phyloP scores from a whole-genome alignment of 192 early-diverging fungal species.

The Thamnidium elegans region DNA sequence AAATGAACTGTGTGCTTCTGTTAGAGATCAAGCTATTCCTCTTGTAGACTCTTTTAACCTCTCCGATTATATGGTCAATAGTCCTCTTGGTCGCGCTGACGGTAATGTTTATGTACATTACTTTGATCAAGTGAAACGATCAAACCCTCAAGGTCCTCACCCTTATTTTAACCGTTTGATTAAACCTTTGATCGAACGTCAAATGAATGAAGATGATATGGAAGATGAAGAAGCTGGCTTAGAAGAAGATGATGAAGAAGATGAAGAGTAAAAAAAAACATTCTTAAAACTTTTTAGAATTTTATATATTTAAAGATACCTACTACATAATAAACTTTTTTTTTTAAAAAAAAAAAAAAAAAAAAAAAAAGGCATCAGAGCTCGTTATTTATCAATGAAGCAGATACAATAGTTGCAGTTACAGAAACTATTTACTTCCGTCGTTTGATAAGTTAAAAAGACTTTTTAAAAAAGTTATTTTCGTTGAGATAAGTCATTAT shows the following conservation, averaged over 20 bases:
- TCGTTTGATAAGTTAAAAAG: no score
- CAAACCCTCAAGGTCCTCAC: constrained; percentile 65
- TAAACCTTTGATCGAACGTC: constrained; percentile 70
- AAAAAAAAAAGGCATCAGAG: no score
- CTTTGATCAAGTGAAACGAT: constrained; percentile 78
- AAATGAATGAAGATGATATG: constrained; percentile 47
- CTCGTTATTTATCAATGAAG: no score
- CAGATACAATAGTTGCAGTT: no score
- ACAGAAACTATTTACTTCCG: no score
- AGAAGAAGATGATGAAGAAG: constrained; percentile 65
- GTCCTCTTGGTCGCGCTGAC: constrained; percentile 81
- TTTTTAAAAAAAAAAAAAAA: neutral
- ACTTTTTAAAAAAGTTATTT: no score
- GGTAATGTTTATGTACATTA: constrained; percentile 85
- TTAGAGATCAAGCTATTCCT: constrained; percentile 81
- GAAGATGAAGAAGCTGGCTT: constrained; percentile 39
- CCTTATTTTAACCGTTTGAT: constrained; percentile 80
- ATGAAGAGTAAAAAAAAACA: neutral
- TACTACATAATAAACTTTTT: no score
- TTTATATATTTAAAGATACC: no score
- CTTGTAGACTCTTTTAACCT: constrained; percentile 87
- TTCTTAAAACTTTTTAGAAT: no score
- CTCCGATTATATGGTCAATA: constrained; percentile 86
- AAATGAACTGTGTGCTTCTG: constrained; percentile 57
- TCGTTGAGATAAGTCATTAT: no score